phyloP scores from a whole-genome alignment of 148 eudicot genomes.

The Talinum fruticosum region DNA sequence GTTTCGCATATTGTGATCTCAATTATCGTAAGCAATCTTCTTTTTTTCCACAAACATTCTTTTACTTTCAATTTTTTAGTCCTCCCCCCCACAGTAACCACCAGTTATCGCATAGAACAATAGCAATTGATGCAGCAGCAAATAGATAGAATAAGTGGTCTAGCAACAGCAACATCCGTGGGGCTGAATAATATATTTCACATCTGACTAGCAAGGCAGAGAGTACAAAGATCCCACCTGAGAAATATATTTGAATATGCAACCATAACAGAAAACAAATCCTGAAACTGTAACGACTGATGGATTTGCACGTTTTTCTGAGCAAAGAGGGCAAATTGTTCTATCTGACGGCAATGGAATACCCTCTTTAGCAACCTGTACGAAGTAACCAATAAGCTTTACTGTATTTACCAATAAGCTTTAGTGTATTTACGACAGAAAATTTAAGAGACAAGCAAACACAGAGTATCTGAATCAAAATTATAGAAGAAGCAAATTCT shows the following conservation, averaged over 20 bases:
- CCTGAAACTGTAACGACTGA: slow-evolving; percentile 90
- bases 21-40: not conserved
- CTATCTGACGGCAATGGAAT: slow-evolving; percentile 75
- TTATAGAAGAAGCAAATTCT: not conserved
- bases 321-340: slow-evolving; percentile 84
- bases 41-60: not conserved
- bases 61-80: not conserved
- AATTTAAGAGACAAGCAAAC: not conserved
- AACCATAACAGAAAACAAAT: slow-evolving; percentile 92
- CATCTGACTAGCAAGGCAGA: not conserved
- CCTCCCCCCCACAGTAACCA: not conserved
- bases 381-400: not conserved
- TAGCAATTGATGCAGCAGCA: not conserved
- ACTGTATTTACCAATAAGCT: not conserved
- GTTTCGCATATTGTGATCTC: not conserved
- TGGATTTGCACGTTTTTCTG: slow-evolving; percentile 90
- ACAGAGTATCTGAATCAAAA: not conserved
- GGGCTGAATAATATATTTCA: too few species aligned
- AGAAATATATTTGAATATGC: slow-evolving; percentile 83
- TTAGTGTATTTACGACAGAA: not conserved
- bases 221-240: slow-evolving; percentile 52
- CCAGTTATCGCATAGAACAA: not conserved
- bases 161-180: not conserved
- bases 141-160: not conserved
- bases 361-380: slow-evolving; percentile 91